phyloP scores from a whole-genome alignment of 2,329 filamentous ascomycete genomes.

The Hypoxylon sp. region DNA sequence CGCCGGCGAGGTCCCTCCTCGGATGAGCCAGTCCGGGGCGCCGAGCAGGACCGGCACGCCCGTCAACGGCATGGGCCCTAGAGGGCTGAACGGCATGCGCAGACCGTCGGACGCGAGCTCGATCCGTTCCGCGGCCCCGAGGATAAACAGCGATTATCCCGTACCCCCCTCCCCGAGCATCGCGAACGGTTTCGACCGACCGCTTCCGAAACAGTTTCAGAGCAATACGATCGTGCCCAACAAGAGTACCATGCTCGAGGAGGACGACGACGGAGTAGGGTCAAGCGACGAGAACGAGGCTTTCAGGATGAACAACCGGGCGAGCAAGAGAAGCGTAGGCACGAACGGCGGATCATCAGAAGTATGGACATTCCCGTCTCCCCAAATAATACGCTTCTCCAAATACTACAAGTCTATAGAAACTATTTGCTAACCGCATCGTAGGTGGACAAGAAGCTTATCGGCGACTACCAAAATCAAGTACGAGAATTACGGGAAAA shows the following conservation, averaged over 20 bases:
- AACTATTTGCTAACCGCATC: slow-evolving; percentile 24
- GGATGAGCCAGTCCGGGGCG: slow-evolving; percentile 66
- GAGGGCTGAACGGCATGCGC: slow-evolving; percentile 61
- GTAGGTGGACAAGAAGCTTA: slow-evolving; percentile 72
- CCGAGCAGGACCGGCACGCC: slow-evolving; percentile 70
- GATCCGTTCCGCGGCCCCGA: slow-evolving; percentile 54
- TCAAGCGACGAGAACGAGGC: slow-evolving; percentile 67
- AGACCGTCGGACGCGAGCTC: slow-evolving; percentile 70
- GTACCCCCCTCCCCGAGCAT: slow-evolving; percentile 68
- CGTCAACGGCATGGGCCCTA: slow-evolving; percentile 62
- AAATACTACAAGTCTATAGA: too few species aligned
- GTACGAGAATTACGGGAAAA: slow-evolving; percentile 78
- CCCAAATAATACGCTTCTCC: too few species aligned
- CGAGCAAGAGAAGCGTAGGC: slow-evolving; percentile 48
- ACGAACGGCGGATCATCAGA: slow-evolving; percentile 50
- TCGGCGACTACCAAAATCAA: slow-evolving; percentile 82
- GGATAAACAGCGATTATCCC: slow-evolving; percentile 54
- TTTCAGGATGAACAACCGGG: slow-evolving; percentile 64
- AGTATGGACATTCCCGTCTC: slow-evolving; percentile 39
- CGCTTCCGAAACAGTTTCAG: slow-evolving; percentile 88
- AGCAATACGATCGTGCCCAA: slow-evolving; percentile 97
- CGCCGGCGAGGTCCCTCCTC: slow-evolving; percentile 70
- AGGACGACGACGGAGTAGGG: slow-evolving; percentile 77
- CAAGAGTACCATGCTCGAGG: slow-evolving; percentile 97
- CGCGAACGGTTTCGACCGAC: slow-evolving; percentile 72